Conservation (phyloP, 768 basidiomycete species). For the Grammothele lineata region DNA sequence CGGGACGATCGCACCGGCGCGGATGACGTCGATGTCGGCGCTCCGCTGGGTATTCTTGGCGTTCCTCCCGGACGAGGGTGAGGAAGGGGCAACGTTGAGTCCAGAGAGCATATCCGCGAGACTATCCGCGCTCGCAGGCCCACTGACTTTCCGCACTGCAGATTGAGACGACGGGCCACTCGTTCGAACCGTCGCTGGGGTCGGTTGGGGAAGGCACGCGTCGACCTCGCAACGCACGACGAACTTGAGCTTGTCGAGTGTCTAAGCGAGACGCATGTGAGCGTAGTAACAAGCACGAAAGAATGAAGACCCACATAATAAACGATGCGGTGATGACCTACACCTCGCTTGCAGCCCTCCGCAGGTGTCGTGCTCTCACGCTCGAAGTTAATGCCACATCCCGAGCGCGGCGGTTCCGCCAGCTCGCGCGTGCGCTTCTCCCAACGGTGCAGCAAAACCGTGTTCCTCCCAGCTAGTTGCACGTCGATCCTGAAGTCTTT, state of each 20-base stretch:
- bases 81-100: slow-evolving; percentile 10
- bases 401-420: slow-evolving; percentile 24
- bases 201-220: slow-evolving; percentile 16
- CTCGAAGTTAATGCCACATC: slow-evolving; percentile 62
- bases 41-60: no score
- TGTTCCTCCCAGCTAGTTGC: slow-evolving; percentile 54
- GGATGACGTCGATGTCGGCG: slow-evolving; percentile 19
- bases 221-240: slow-evolving; percentile 27
- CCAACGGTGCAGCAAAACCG: slow-evolving; percentile 59
- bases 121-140: slow-evolving; percentile 10
- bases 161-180: background rate
- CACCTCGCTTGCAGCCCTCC: slow-evolving; percentile 15
- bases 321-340: slow-evolving; percentile 22
- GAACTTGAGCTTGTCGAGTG: slow-evolving; percentile 19
- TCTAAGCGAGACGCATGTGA: slow-evolving; percentile 5
- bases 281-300: no score
- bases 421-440: slow-evolving; percentile 35
- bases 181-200: background rate
- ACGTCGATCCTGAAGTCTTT: slow-evolving; percentile 65
- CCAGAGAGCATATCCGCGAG: slow-evolving; percentile 17
- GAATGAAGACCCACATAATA: slow-evolving; percentile 18
- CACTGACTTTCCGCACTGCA: no score
- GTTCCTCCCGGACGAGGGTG: no score
- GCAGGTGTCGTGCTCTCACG: slow-evolving; percentile 11
- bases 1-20: slow-evolving; percentile 28